These are phyloP conservation scores for Scheffersomyces quercinus DNA, from an alignment of 1,139 yeast species.

Conservation along the genomic window DNA sequence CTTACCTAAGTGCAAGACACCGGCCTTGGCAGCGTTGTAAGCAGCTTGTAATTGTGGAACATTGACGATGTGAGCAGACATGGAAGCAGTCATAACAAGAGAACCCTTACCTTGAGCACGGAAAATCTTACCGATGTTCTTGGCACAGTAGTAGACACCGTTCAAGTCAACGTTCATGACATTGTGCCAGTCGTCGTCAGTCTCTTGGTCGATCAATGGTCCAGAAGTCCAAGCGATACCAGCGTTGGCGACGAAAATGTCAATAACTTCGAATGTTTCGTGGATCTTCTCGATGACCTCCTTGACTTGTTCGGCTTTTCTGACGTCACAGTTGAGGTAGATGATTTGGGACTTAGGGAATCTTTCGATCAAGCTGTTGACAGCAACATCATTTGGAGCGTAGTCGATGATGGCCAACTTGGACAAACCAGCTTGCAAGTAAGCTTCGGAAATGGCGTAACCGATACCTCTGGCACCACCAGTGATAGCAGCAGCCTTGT, in stretches of 20 bases:
- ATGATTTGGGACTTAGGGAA: slow-evolving; percentile 34
- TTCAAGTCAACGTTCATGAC: slow-evolving; percentile 46
- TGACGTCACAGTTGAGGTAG: slow-evolving; percentile 43
- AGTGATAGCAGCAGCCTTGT: slow-evolving; percentile 42
- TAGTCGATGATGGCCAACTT: slow-evolving; percentile 49
- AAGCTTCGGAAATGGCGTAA: slow-evolving; percentile 44
- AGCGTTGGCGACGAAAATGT: slow-evolving; percentile 55
- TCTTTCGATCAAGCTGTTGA: slow-evolving; percentile 26
- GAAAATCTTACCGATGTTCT: slow-evolving; percentile 41
- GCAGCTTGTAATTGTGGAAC: slow-evolving; percentile 65
- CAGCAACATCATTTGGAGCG: slow-evolving; percentile 30
- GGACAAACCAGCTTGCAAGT: slow-evolving; percentile 44
- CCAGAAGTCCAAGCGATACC: slow-evolving; percentile 51
- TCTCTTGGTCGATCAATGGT: slow-evolving; percentile 35
- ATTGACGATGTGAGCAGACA: slow-evolving; percentile 67
- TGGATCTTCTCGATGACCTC: slow-evolving; percentile 32
- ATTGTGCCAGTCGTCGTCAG: slow-evolving; percentile 47
- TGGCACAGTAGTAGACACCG: slow-evolving; percentile 49
- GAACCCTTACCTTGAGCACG: slow-evolving; percentile 47
- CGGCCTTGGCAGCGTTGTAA: slow-evolving; percentile 51
- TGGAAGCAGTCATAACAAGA: slow-evolving; percentile 61
- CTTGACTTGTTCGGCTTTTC: slow-evolving; percentile 39
- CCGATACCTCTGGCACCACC: slow-evolving; percentile 51
- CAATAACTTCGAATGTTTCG: slow-evolving; percentile 41
- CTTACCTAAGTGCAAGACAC: slow-evolving; percentile 31